phyloP scores from a whole-genome alignment of 108 stramenopile genomes.

The Nitzschia putrida region DNA sequence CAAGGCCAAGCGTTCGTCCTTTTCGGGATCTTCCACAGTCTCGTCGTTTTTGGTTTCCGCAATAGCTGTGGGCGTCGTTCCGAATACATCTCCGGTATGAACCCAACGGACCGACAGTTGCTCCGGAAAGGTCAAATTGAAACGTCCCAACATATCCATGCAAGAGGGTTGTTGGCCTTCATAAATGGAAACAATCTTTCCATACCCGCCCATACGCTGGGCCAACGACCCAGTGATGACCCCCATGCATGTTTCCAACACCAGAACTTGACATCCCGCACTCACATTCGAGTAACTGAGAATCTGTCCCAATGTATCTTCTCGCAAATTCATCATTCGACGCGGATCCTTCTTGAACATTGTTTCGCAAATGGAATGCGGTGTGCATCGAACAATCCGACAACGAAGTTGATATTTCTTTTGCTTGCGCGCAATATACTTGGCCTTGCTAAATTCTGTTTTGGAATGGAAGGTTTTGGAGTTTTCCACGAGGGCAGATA shows the following conservation, averaged over 20 bases:
- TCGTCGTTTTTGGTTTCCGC: constrained; percentile 9
- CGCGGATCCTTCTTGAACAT: constrained; percentile 64
- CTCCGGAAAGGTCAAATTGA: constrained; percentile 72
- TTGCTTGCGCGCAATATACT: constrained; percentile 81
- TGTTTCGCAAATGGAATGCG: constrained; percentile 61
- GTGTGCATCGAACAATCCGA: constrained; percentile 75
- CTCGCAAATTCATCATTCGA: constrained; percentile 65
- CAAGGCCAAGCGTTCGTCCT: constrained; percentile 53
- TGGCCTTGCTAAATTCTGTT: constrained; percentile 84
- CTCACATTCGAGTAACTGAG: constrained; percentile 75
- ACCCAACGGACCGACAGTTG: constrained; percentile 71
- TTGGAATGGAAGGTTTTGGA: constrained; percentile 79
- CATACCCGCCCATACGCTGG: constrained; percentile 86
- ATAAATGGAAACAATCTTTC: constrained; percentile 67
- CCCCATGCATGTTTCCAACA: constrained; percentile 71
- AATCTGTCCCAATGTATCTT: constrained; percentile 82
- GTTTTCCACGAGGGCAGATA: constrained; percentile 73
- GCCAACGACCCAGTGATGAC: constrained; percentile 72
- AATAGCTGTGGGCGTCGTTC: not conserved
- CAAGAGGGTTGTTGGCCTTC: constrained; percentile 73
- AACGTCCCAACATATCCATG: constrained; percentile 60
- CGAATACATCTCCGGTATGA: constrained; percentile 67
- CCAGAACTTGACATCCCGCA: constrained; percentile 79
- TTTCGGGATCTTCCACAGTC: constrained; percentile 49
- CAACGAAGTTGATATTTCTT: constrained; percentile 80